Base-by-base conservation (phyloP, 306 rosid genomes). In the Castanea mollissima region DNA sequence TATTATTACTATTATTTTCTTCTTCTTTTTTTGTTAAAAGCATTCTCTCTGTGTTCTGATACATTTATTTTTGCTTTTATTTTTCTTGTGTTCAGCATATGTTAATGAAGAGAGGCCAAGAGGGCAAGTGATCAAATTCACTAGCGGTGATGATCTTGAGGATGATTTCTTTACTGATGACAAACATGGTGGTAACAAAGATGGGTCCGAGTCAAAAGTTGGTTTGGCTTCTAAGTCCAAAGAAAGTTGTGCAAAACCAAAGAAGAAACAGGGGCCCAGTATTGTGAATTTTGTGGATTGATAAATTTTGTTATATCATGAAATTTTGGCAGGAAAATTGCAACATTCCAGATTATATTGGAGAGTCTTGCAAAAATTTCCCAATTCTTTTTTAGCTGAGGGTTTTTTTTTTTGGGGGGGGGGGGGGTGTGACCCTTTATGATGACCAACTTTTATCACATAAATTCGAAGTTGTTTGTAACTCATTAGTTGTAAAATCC, bases 121-220 rank as follows among this genome's bases (percentile, higher is more conserved):
- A 29, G 92, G 86, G 49, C 71, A 85, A 57, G 81, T 88, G 72
- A 89, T 90, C 69, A 93, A 76, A 77, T 82, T 89, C 62, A 25
- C 74, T n/a, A 93, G 99, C 0, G 98, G 99, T 4, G 99, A 95
- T 34, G 99, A 95, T 82, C 89, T 91, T 32, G 94, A 85, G 73
- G 99, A 95, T 69, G 98, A 95, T 77, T 95, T 95, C 91, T 58
- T 79, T 76, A 34, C 73, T 13, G 89, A 77, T 57, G 89, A 87
- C 79, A 35, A 62, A 72, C 0, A 54, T 32, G 73, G 63, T 56
- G 88, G 79, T 7, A 87, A 80, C 35, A 78, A 85, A 74, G 81
- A 74, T 46, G 81, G 80, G 75, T 67, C 87, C 27, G 86, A 76
- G 64, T 76, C 85, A 13, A 77, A 72, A 18, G 83, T 63, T 65